phyloP scores from a whole-genome alignment of 2,329 filamentous ascomycete genomes.

The Capronia coronata region DNA sequence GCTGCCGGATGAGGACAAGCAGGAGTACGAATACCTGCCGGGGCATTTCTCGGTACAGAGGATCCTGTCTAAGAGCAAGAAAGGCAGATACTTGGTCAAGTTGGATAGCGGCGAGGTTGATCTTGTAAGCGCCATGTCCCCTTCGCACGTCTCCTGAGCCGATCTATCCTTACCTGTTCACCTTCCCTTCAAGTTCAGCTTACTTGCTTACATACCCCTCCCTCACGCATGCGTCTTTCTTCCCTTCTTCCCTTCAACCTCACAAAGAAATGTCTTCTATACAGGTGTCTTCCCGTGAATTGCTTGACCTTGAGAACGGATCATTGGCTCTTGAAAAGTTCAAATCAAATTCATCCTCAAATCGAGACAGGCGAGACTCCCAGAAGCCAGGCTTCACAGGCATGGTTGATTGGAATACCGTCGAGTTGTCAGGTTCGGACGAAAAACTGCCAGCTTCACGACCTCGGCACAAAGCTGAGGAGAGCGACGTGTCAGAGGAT shows the following conservation, averaged over 20 bases:
- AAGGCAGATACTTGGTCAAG: conserved; percentile 32
- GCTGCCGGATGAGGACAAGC: conserved; percentile 30
- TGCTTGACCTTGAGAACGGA: conserved; percentile 18
- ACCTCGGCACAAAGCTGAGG: conserved; percentile 5
- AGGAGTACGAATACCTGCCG: conserved; percentile 37
- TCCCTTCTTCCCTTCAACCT: background rate
- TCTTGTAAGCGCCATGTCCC: conserved; percentile 31
- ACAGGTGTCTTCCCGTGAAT: conserved; percentile 16
- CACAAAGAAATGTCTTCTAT: conserved; percentile 4
- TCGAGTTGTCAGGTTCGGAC: conserved; percentile 23
- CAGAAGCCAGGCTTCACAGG: conserved; percentile 1
- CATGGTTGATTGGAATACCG: conserved; percentile 13
- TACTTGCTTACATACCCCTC: background rate
- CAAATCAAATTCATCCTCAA: background rate
- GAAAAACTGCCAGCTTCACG: conserved; percentile 6
- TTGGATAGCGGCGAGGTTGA: conserved; percentile 35
- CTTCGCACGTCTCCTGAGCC: background rate
- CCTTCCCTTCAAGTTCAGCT: background rate
- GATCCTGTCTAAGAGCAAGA: conserved; percentile 31
- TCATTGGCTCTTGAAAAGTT: conserved; percentile 11
- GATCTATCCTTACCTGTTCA: background rate
- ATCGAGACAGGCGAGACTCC: background rate
- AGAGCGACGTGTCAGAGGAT: conserved; percentile 2
- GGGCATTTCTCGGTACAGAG: conserved; percentile 35
- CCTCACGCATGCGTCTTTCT: background rate